Base-by-base conservation (phyloP, 345 rosid species). In the Aurinia saxatilis region DNA sequence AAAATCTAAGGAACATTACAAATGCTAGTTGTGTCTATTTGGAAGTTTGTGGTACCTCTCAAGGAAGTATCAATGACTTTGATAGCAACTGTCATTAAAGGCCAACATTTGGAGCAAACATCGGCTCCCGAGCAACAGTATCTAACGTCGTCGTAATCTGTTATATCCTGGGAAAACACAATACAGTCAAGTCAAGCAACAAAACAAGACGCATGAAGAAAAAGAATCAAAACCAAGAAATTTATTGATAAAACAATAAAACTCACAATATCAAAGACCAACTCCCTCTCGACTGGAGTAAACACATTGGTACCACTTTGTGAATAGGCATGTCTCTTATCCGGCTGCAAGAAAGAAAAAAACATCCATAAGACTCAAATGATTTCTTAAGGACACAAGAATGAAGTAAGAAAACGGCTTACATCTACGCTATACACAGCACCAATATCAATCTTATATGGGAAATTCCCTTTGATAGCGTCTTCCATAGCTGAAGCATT, bases 101-200 rank as follows among this genome's bases (percentile, higher is more conserved):
- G 97, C 96, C 99, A 87, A 77, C 99, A 92, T 2, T 79, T 81
- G 70, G 87, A 77, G 77, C 97, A 92, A 74, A 81, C 84, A 75
- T 87, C 97, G 12, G 98, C 98, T 53, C 96, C 96, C 0, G 95
- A 83, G 82, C 97, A 92, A 75, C 97, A 92, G 57, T 77, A 88
- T 68, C 98, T 84, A 65, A 87, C 88, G 34, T 89, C 95, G 37
- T 92, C 97, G 63, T 92, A 92, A 63, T 91, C 96, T 34, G 95
- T 66, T 36, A 91, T 92, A 80, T 92, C 96, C 96, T 88, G 82
- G n/a, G n/a, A n/a, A n/a, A n/a, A n/a, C n/a, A n/a, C n/a, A n/a
- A n/a, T n/a, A n/a, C n/a, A n/a, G n/a, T n/a, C n/a, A n/a, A n/a
- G n/a, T n/a, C n/a, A n/a, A n/a, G n/a, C n/a, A n/a, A n/a, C n/a